Base-by-base conservation (phyloP, 2,329 filamentous ascomycete species). In the Alternaria triticimaculans region DNA sequence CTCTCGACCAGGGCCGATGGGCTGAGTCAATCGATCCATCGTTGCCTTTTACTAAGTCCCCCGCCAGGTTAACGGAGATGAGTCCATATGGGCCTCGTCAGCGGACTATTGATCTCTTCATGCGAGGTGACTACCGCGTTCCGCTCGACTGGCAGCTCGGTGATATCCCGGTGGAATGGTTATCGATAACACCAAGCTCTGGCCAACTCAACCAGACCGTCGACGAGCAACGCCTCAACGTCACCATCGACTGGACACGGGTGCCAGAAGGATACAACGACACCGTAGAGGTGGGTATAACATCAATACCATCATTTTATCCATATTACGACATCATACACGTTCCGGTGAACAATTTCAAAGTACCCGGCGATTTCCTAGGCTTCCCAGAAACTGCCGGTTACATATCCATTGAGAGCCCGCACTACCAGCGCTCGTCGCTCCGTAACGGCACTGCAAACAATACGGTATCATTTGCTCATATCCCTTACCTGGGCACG, bases 21-120 rank as follows among this genome's bases (percentile, higher is more conserved):
- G 21, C 85, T 84, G 67, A 18, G 78, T 90, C 9, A 83, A 86
- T 6, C 23, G 67, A 67, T 51, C 88, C 88, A 11, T 82, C 87
- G 46, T 80, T 91, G 49, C 89, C 82, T 72, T 88, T 88, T 65
- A 87, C 83, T 7, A 55, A 49, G 4, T 66, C 62, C 15, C 58
- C 58, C 15, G 58, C 61, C 6, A 58, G 26, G 14, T 12, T 67
- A 14, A 64, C 63, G 3, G 61, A 60, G 15, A 69, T 71, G 68
- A 63, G 64, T 62, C 63, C 62, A 1, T 71, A 71, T 55, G 70
- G 70, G 1, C 69, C 69, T n/a, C 4, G 49, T 5, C 26, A 55
- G 5, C 50, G 69, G 21, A 63, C 57, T 10, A 48, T 71, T 8
- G 67, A 71, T 43, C 44, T 71, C 3, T 71, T 66, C 23, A 68